phyloP scores from a whole-genome alignment of 2,329 filamentous ascomycete species.

The Septoria petroselini region DNA sequence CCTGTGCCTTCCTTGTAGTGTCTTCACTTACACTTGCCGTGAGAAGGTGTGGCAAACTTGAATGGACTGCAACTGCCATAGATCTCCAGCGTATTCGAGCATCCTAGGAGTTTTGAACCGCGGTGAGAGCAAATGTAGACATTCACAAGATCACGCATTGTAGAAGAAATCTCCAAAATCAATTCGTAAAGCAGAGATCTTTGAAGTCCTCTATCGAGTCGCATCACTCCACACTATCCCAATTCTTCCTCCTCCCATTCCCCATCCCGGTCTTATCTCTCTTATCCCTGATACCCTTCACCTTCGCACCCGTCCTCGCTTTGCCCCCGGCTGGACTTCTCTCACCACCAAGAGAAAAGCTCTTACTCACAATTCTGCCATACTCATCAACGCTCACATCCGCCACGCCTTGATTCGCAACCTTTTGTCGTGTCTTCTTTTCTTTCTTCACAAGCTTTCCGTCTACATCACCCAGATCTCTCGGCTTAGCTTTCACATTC shows the following conservation, averaged over 20 bases:
- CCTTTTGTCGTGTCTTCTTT: slow-evolving; percentile 8
- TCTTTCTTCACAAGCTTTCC: slow-evolving; percentile 21
- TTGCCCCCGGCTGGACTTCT: background rate
- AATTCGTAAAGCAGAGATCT: no score
- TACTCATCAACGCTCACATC: slow-evolving; percentile 25
- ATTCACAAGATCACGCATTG: no score
- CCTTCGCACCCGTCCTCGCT: slow-evolving; percentile 21
- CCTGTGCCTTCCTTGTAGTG: no score
- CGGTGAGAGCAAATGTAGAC: no score
- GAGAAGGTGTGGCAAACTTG: no score
- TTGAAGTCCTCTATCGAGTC: no score
- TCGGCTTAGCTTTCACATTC: slow-evolving; percentile 31
- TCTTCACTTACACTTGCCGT: no score
- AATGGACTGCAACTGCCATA: no score
- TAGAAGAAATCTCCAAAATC: no score
- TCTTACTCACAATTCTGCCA: slow-evolving; percentile 18
- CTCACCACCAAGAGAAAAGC: background rate
- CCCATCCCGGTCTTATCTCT: slow-evolving; percentile 38
- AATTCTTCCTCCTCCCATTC: slow-evolving; percentile 30
- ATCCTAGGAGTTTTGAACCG: no score
- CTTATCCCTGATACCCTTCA: slow-evolving; percentile 38
- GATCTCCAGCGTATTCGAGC: no score
- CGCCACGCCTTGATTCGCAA: slow-evolving; percentile 10
- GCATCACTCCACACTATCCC: background rate
- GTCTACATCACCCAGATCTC: slow-evolving; percentile 23